A percentile compares a stretch with the other conserved stretches of the same genome.
Conservation (phyloP, 495 filamentous ascomycete species). For the Daldinia vernicosa region DNA sequence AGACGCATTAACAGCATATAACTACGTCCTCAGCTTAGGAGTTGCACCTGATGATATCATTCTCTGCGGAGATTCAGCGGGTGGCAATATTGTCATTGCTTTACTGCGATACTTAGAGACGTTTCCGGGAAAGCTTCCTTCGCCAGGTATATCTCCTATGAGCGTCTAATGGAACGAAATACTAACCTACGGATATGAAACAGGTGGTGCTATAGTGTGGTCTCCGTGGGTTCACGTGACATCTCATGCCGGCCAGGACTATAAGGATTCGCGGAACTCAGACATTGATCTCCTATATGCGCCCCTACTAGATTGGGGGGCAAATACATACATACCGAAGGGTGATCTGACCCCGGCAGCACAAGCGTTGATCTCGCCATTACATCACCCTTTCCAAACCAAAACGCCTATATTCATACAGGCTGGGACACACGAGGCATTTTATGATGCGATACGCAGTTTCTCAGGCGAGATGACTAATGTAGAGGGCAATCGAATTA, state of each 20-base stretch:
- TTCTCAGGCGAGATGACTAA: conserved; percentile 29
- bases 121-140: conserved; percentile 4
- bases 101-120: conserved; percentile 29
- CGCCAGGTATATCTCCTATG: conserved; percentile 1
- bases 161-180: too few relatives aligned
- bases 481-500: conserved; percentile 13
- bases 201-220: conserved; percentile 26
- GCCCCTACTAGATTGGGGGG: conserved; percentile 35
- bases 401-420: conserved; percentile 21
- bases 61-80: conserved; percentile 32
- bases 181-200: too few relatives aligned
- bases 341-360: conserved; percentile 6
- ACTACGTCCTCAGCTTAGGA: conserved; percentile 16
- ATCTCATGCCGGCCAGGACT: conserved; percentile 5
- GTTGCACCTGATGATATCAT: conserved; percentile 25
- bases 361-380: conserved; percentile 25
- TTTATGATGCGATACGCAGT: conserved; percentile 2
- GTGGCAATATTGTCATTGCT: conserved; percentile 25
- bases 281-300: conserved; percentile 8
- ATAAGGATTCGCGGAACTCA: background rate
- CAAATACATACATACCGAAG: conserved; percentile 21
- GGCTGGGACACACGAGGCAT: conserved; percentile 17
- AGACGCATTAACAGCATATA: conserved; percentile 32
- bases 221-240: conserved; percentile 40
- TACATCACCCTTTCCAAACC: conserved; percentile 31